These are phyloP conservation scores for Talaromyces islandicus DNA, from an alignment of 2,329 filamentous ascomycete genomes.

Conservation along the genomic window DNA sequence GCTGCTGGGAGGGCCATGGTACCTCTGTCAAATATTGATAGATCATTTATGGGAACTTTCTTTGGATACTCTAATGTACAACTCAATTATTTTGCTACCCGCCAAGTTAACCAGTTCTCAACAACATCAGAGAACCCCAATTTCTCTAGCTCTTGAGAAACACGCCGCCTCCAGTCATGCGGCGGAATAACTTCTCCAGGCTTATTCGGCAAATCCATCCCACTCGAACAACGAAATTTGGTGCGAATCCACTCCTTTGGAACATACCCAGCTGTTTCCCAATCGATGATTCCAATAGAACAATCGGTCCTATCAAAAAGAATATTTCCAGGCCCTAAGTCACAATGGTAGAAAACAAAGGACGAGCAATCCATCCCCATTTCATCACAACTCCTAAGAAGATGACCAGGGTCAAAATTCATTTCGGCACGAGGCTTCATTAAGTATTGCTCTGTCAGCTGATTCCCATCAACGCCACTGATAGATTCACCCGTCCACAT, in stretches of 20 bases:
- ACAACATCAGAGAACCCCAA: not conserved
- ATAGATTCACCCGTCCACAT: not conserved
- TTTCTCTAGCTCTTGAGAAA: not conserved
- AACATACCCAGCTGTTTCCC: not conserved
- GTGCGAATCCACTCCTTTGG: not conserved
- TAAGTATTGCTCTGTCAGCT: not conserved
- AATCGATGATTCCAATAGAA: constrained; percentile 7
- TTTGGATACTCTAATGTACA: too few relatives aligned
- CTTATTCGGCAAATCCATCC: not conserved
- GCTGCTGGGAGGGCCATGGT: too few relatives aligned
- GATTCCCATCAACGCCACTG: not conserved
- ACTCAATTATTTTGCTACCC: not conserved
- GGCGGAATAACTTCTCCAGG: not conserved
- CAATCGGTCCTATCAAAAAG: not conserved
- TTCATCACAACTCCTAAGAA: constrained; percentile 1
- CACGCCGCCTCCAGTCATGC: not conserved
- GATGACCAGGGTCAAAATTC: not conserved
- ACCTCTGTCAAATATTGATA: too few relatives aligned
- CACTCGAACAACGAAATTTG: not conserved
- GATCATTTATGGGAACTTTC: too few relatives aligned
- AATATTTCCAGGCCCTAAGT: constrained; percentile 1
- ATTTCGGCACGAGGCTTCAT: not conserved
- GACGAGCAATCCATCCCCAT: not conserved
- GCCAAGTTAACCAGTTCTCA: not conserved
- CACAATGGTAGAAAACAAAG: constrained; percentile 4